Base-by-base conservation (phyloP, 2,329 filamentous ascomycete genomes). In the Aspergillus glaucus region DNA sequence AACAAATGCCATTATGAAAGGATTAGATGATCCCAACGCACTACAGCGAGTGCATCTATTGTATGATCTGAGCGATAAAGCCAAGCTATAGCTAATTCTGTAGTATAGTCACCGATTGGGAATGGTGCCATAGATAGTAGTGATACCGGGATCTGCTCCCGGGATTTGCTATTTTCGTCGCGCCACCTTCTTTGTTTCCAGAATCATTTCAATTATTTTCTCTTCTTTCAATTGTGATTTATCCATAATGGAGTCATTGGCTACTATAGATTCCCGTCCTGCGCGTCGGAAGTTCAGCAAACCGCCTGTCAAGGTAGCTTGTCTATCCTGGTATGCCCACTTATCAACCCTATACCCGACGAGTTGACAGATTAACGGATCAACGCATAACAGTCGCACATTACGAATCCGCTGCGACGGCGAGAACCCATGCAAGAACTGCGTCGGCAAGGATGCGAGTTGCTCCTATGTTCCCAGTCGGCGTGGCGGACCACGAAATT, bases 291-390 rank as follows among this genome's bases (percentile, higher is more conserved):
- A 45, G 19, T 48, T 53, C 30, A 48, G 45, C 37, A 50, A 58
- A 21, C 75, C 75, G 44, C 75, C 75, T 1, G 75, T 77, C 24
- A 78, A 78, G 59, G 66, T 75, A 45, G 75, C 75, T 19, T 78
- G 75, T 55, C 66, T 78, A 49, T 70, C 74, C 46, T 78, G 75
- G 75, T 77, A 69, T 50, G 71, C 64, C 43, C n/a, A 15, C 15
- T 37, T 17, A 19, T 19, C 34, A 30, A 30, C 26, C 26, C 26
- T 30, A 30, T 30, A 30, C 34, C 34, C 12, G 14, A 15, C 46
- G 49, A 44, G 45, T 36, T 22, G 36, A 37, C n/a, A 30, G 12
- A 8, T 19, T 19, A 40, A 40, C 17, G 3, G 12, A 8, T 19
- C 10, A 40, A 40, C 17, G 3, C 6, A n/a, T n/a, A 36, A 32